Base-by-base conservation (phyloP, 805 yeast genomes). In the Cyberlindnera samutprakarnensis region DNA sequence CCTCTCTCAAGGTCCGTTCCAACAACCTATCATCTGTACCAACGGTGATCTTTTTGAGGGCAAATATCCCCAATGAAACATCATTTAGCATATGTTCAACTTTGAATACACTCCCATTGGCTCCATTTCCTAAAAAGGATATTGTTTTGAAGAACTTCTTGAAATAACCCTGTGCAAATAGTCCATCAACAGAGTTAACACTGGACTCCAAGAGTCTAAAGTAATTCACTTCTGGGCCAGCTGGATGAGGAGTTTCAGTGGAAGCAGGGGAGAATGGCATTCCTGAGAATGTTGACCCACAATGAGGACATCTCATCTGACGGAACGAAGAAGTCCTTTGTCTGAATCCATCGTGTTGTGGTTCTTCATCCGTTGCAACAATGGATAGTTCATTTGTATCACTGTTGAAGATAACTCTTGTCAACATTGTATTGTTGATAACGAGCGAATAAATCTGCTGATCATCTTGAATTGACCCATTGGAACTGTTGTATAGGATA, bases 101-200 rank as follows among this genome's bases (percentile, higher is more conserved):
- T 49, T 85, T 75, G 47, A 71, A 80, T 8, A 87, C 96, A 18
- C 79, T 73, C 0, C 95, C 95, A 43, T 85, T 74, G 5, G 94
- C 82, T 0, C 96, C 96, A 22, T 79, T 67, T 0, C 96, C 96
- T 11, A 87, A 56, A 2, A 70, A 57, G 1, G 72, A 66, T 11
- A 76, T 57, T 20, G 72, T 69, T 25, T 62, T 66, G 58, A 87
- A 87, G 51, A 87, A 81, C 35, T 76, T 74, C 14, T 68, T 62
- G 45, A 79, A 87, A 51, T 87, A 87, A 4, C 94, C 95, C 39
- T 81, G 94, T 30, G 82, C 78, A 48, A 85, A 83, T 4, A 87
- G 64, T 7, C 68, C 66, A 8, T 59, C 55, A 13, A 24, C 26
- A 4, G 72, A 43, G 6, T 35, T 31, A 17, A 36, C 31, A 15